Evolutionary conservation across 2,329 filamentous ascomycete genomes (phyloP), one percentile per base, ranked within the genome.

Genomic region (Diaporthe citri): DNA sequence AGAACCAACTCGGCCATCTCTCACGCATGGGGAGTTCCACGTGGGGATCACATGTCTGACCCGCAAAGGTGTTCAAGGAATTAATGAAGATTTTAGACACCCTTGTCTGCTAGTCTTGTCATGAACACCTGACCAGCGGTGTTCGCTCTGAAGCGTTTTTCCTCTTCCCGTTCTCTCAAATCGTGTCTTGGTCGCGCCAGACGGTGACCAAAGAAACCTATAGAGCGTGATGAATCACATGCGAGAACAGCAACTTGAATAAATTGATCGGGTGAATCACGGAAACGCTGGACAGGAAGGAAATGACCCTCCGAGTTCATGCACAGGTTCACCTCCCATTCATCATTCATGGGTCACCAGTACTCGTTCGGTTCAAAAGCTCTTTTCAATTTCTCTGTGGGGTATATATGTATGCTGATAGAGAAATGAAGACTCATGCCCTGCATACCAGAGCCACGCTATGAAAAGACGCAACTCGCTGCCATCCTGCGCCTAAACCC

Each of bases 351-450:
- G 20, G 43, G 20, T 3, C 51, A 10, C 2, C 10, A 55, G 4
- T 6, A 20, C 20, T 64, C 5, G 15, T 31, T 34, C 12, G 31
- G 22, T 48, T 36, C 5, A 25, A 48, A 34, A 15, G 25, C 6
- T 48, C 22, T 48, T 36, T 34, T 22, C 39, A 20, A 52, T 39
- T 39, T 52, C 46, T 67, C 46, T 67, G 55, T 67, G 46, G 64
- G 64, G 64, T 67, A 67, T 67, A 67, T 67, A 12, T 52, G n/a
- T 28, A 52, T 28, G 62, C 43, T 51, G 52, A 55, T 25, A 67
- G 9, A 28, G 8, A 41, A 52, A 67, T 13, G 17, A 15, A 52
- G 43, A 52, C 28, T 39, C 31, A 52, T 52, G 64, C 31, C 46
- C 46, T 64, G 64, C 46, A 67, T 67, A 28, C 17, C 31, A 12